Percentiles rank a stretch among this genome's conserved stretches.
Evolutionary conservation across 768 basidiomycete genomes (phyloP).

Genomic region (Calocera viscosa): DNA sequence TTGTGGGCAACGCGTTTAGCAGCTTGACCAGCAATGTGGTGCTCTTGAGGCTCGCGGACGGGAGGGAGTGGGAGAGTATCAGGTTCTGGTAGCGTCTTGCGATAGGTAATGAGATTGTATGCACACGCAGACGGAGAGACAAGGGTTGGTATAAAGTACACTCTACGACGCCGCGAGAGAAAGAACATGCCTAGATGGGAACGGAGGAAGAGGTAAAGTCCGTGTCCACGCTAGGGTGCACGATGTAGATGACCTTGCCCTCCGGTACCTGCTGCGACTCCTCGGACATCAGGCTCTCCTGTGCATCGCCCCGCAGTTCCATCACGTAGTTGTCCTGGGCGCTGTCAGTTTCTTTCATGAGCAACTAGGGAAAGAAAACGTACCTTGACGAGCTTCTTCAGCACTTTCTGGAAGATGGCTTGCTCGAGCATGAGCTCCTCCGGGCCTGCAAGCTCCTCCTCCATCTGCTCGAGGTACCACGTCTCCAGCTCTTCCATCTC

Average conservation of each 20-base stretch:
- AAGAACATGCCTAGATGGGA: slow-evolving; percentile 7
- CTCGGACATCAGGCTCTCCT: slow-evolving; percentile 58
- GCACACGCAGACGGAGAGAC: background rate
- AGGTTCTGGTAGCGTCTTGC: slow-evolving; percentile 9
- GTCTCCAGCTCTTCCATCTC: slow-evolving; percentile 87
- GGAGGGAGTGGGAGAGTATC: slow-evolving; percentile 10
- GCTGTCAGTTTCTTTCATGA: background rate
- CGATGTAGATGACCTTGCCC: slow-evolving; percentile 72
- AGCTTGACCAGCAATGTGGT: slow-evolving; percentile 13
- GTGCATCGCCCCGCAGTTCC: slow-evolving; percentile 69
- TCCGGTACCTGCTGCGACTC: slow-evolving; percentile 42
- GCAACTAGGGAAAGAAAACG: slow-evolving; percentile 16
- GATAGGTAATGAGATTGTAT: background rate
- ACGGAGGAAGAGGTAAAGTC: slow-evolving; percentile 32
- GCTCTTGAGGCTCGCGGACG: slow-evolving; percentile 12
- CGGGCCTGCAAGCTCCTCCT: slow-evolving; percentile 66
- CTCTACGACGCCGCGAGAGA: background rate
- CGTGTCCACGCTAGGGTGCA: slow-evolving; percentile 75
- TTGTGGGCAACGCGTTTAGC: slow-evolving; percentile 58
- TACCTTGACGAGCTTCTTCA: slow-evolving; percentile 86
- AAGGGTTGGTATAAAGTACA: background rate
- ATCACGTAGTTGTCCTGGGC: slow-evolving; percentile 71
- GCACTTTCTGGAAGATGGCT: slow-evolving; percentile 77
- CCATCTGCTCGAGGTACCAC: slow-evolving; percentile 89
- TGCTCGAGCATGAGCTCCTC: slow-evolving; percentile 85